Conservation (phyloP, 805 yeast genomes). For the Candida chilensis region DNA sequence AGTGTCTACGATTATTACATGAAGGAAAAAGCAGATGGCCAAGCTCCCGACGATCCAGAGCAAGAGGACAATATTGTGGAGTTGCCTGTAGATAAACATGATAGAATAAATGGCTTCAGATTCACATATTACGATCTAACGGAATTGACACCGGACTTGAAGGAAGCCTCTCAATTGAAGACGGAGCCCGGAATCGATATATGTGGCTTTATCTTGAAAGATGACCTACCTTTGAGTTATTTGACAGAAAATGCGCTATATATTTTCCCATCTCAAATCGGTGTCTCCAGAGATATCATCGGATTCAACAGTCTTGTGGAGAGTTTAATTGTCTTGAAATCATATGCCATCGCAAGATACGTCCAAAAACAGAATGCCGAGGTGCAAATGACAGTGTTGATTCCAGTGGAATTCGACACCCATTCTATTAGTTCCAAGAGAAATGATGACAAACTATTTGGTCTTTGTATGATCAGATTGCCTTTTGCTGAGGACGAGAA, state of each 20-base stretch:
- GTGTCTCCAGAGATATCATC: slow-evolving; percentile 23
- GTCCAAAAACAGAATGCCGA: slow-evolving; percentile 42
- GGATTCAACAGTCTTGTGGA: slow-evolving; percentile 41
- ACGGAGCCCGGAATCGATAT: slow-evolving; percentile 52
- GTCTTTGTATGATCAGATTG: slow-evolving; percentile 42
- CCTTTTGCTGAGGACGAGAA: slow-evolving; percentile 75
- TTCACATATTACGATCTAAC: slow-evolving; percentile 33
- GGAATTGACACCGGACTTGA: slow-evolving; percentile 38
- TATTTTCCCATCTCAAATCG: slow-evolving; percentile 30
- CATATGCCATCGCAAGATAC: slow-evolving; percentile 53
- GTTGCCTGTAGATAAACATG: slow-evolving; percentile 22
- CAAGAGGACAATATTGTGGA: slow-evolving; percentile 13
- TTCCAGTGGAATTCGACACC: slow-evolving; percentile 28
- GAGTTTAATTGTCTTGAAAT: slow-evolving; percentile 36
- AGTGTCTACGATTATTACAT: too few species aligned
- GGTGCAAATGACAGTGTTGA: slow-evolving; percentile 40
- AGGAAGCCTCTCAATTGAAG: slow-evolving; percentile 28
- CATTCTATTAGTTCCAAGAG: slow-evolving; percentile 3
- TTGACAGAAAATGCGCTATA: slow-evolving; percentile 50
- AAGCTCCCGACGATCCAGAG: slow-evolving; percentile 7
- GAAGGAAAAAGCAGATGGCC: slow-evolving; percentile 11
- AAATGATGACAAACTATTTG: slow-evolving; percentile 14
- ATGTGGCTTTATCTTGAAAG: slow-evolving; percentile 44
- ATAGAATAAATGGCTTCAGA: slow-evolving; percentile 50
- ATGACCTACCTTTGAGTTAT: slow-evolving; percentile 46